Evolutionary conservation across 305 asterid genomes (phyloP).

Genomic region (Fraxinus velutina): DNA sequence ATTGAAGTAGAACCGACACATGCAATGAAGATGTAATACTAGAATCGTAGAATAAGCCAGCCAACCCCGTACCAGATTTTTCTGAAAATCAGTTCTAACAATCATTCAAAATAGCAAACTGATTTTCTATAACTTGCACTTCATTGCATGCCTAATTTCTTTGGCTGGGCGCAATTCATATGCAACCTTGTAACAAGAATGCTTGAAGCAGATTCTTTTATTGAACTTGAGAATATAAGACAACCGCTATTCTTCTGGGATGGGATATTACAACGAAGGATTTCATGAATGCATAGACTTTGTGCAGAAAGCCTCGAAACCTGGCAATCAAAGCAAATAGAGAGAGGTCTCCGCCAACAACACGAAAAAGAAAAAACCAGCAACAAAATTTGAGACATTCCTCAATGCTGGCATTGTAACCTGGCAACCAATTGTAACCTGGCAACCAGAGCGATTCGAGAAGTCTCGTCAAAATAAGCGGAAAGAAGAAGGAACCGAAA

Average conservation of each 20-base stretch:
- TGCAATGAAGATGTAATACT: background rate
- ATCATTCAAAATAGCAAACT: background rate
- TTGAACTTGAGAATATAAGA: background rate
- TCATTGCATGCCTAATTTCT: background rate
- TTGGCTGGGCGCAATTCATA: background rate
- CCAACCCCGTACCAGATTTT: background rate
- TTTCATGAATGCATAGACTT: background rate
- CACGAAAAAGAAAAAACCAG: background rate
- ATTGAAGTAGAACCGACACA: background rate
- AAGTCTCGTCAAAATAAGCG: background rate
- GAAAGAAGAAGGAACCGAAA: background rate
- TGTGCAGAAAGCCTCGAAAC: background rate
- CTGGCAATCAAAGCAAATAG: background rate
- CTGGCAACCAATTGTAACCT: background rate
- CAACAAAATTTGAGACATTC: background rate
- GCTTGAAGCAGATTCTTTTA: background rate
- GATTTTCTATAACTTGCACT: background rate
- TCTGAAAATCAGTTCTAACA: background rate
- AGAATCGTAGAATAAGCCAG: background rate
- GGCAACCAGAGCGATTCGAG: background rate
- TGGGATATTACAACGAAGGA: background rate
- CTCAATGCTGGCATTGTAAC: background rate
- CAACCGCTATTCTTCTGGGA: background rate
- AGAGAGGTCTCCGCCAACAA: background rate
- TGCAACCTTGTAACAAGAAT: background rate